A percentile compares a stretch with the other conserved stretches of the same genome.
Conservation (phyloP, 345 rosid genomes). For the Triadica sebifera region DNA sequence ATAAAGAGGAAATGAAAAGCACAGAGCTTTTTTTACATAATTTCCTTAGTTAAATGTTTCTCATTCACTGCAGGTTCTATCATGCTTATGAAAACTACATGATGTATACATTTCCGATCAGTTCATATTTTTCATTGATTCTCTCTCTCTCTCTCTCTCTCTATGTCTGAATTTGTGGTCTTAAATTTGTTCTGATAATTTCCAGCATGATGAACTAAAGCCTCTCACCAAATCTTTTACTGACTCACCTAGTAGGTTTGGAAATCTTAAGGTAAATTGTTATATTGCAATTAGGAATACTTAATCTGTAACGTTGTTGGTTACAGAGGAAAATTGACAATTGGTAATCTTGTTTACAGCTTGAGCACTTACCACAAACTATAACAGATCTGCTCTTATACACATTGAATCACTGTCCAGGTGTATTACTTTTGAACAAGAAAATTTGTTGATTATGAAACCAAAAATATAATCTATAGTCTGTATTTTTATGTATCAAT, state of each 20-base stretch:
- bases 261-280: conserved; percentile 71
- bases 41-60: background rate
- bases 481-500: background rate
- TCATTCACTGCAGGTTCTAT: conserved; percentile 61
- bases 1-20: background rate
- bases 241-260: conserved; percentile 89
- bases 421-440: conserved; percentile 31
- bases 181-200: conserved; percentile 12
- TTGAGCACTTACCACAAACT: conserved; percentile 77
- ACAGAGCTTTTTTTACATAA: conserved; percentile 2
- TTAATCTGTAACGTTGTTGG: background rate
- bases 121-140: conserved; percentile 27
- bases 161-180: background rate
- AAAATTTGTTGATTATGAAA: background rate
- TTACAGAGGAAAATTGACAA: conserved; percentile 1
- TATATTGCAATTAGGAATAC: background rate
- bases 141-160: background rate
- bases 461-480: background rate
- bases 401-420: conserved; percentile 89
- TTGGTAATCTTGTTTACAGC: conserved; percentile 52
- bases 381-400: conserved; percentile 86
- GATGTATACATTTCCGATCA: conserved; percentile 81
- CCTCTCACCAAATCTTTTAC: conserved; percentile 83
- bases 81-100: conserved; percentile 94
- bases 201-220: conserved; percentile 92